These are phyloP conservation scores for Oidiodendron maius DNA, from an alignment of 495 filamentous ascomycete genomes.

Conservation along the genomic window DNA sequence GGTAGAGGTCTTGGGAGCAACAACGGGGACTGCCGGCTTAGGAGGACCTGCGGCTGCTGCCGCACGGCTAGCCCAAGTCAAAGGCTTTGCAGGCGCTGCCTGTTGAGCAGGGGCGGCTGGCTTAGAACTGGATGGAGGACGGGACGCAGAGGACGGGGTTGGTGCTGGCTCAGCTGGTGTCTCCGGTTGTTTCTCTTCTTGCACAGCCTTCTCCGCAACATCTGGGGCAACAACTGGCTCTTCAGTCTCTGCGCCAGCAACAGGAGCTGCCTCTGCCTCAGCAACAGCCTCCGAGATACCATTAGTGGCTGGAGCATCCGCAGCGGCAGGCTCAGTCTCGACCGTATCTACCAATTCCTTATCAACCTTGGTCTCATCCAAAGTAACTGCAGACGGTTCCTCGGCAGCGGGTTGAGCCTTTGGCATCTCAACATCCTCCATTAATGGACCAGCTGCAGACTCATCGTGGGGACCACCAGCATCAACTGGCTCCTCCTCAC, in stretches of 20 bases:
- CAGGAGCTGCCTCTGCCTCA: conserved; percentile 24
- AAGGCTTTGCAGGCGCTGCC: conserved; percentile 44
- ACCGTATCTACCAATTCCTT: conserved; percentile 44
- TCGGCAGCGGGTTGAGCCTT: conserved; percentile 34
- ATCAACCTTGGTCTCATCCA: conserved; percentile 39
- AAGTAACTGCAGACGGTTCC: conserved; percentile 24
- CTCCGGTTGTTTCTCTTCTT: conserved; percentile 30
- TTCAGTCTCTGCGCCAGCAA: conserved; percentile 20
- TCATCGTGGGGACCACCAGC: conserved; percentile 36
- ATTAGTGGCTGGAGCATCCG: conserved; percentile 24
- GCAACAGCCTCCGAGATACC: conserved; percentile 23
- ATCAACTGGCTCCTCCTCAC: conserved; percentile 48
- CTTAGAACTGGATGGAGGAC: conserved; percentile 33
- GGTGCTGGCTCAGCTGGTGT: conserved; percentile 48
- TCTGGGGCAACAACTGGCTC: conserved; percentile 17
- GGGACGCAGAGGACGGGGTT: conserved; percentile 31
- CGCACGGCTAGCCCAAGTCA: conserved; percentile 87
- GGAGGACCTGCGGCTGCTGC: conserved; percentile 38
- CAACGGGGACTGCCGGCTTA: conserved; percentile 37
- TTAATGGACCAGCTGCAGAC: conserved; percentile 38
- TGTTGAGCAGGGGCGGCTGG: conserved; percentile 34
- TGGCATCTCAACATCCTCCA: conserved; percentile 37
- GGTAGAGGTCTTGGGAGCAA: conserved; percentile 22
- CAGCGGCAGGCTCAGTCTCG: conserved; percentile 20
- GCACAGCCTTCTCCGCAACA: conserved; percentile 29